Percentiles rank a stretch among this genome's conserved stretches.
These are phyloP conservation scores for Dendrocalamus sinicus DNA, from an alignment of 176 grass and related monocot species.

Conservation along the genomic window DNA sequence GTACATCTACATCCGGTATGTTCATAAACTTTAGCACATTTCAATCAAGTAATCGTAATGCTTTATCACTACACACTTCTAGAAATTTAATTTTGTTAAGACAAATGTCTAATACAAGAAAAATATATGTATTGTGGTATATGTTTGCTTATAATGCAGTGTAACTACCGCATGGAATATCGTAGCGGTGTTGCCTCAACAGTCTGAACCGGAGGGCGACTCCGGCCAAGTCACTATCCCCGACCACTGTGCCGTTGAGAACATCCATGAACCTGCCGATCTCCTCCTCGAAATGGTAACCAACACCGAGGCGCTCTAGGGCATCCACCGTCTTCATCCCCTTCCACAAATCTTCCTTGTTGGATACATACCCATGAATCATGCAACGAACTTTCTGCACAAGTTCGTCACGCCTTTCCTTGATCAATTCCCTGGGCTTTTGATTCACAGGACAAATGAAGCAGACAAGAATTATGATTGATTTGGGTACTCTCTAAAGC, in stretches of 20 bases:
- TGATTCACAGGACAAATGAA: neutral
- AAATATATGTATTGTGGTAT: too few relatives aligned
- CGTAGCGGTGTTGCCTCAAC: slow-evolving; percentile 25
- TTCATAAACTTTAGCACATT: neutral
- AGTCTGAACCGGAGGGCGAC: slow-evolving; percentile 27
- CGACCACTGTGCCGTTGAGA: neutral
- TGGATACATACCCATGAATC: neutral
- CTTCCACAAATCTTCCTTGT: neutral
- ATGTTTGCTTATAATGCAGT: neutral
- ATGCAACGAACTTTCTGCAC: neutral
- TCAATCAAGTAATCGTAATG: neutral
- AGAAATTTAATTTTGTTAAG: neutral
- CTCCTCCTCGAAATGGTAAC: slow-evolving; percentile 29
- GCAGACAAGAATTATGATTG: neutral
- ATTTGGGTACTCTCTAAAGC: neutral
- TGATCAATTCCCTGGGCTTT: neutral
- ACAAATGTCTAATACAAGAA: too few relatives aligned
- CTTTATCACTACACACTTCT: neutral
- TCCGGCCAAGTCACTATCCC: neutral
- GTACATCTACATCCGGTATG: neutral
- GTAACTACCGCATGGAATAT: neutral
- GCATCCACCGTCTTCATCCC: slow-evolving; percentile 28
- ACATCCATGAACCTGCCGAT: neutral
- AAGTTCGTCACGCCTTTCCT: neutral
- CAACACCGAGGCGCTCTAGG: slow-evolving; percentile 21